A percentile compares a stretch with the other conserved stretches of the same genome.
Conservation (phyloP, 2,329 filamentous ascomycete genomes). For the Chlorencoelia australis region DNA sequence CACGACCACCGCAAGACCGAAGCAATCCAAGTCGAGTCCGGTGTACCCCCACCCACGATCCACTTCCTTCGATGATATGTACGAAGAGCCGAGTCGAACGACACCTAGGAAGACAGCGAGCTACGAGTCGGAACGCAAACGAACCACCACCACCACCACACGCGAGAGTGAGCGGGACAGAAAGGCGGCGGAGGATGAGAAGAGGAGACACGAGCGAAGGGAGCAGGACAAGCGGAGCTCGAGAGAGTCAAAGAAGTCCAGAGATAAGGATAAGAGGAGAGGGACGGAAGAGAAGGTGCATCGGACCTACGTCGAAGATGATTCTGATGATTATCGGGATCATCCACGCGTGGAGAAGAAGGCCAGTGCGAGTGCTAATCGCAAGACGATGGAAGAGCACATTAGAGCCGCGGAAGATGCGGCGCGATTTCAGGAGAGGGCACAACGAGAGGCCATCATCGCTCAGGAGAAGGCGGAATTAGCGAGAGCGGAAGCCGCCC, state of each 20-base stretch:
- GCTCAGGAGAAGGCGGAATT: conserved; percentile 4
- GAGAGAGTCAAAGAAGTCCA: conserved; percentile 24
- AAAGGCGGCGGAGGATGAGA: conserved; percentile 25
- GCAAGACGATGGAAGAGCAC: conserved; percentile 17
- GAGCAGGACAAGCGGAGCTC: conserved; percentile 25
- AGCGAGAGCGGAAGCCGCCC: conserved; percentile 2
- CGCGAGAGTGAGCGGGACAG: conserved; percentile 26
- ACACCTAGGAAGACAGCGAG: no score
- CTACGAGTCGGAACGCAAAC: no score
- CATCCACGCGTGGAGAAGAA: conserved; percentile 17
- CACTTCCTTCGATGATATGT: no score
- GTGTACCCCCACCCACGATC: no score
- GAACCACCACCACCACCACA: no score
- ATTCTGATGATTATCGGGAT: conserved; percentile 17
- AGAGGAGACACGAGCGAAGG: conserved; percentile 22
- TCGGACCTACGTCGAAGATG: conserved; percentile 20
- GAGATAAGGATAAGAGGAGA: conserved; percentile 32
- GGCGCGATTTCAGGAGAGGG: conserved; percentile 1
- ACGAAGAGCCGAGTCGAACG: no score
- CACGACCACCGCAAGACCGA: no score
- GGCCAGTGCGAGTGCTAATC: conserved; percentile 13
- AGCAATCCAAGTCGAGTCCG: no score
- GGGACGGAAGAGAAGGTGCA: conserved; percentile 25
- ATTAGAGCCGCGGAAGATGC: conserved; percentile 7
- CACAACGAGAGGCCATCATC: conserved; percentile 7